Base-by-base conservation (phyloP, 495 filamentous ascomycete species). In the Lophiotrema nucula region DNA sequence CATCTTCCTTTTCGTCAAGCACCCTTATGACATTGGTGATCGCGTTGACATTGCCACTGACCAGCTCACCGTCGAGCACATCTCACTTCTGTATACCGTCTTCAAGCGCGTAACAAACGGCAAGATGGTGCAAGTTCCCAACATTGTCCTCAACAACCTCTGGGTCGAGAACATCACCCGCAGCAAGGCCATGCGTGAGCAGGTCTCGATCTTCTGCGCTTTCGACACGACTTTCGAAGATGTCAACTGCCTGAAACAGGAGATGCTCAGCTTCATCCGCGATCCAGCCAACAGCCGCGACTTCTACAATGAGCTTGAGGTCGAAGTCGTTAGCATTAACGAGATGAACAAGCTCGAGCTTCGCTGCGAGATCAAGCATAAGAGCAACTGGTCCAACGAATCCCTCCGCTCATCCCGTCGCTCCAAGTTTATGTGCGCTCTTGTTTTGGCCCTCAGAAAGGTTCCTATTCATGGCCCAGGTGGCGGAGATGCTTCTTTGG, bases 1-100 rank as follows among this genome's bases (percentile, higher is more conserved):
- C 75, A 95, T 98, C 70, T 98, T 98, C 76, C 78, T 98, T 4
- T 97, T 98, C 68, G 89, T 97, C 79, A 98, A 98, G 74, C 93
- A 96, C 65, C 91, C 86, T 0, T 89, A 81, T 70, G 93, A 98
- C 69, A 89, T 97, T 22, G 90, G 93, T 37, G 93, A 98, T 68
- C 88, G 93, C 19, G 87, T 97, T 28, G 90, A 97, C 65, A 85
- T 98, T 62, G 75, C 75, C 18, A 78, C 79, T 52, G 81, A 88
- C 64, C 81, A 86, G 64, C 81, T 93, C 52, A 74, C 87, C 6
- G 92, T 98, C 19, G 89, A 97, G 73, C 89, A 92, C 69, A 97
- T 98, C 62, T 95, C 90, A 4, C 81, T 98, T 16, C 81, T 98
- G 6, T 98, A 86, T 75, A 92, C 88, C n/a, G 84, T 96, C 56